Evolutionary conservation across 1,284 basidiomycete species (phyloP).

Genomic region (Microbotryum intermedium): DNA sequence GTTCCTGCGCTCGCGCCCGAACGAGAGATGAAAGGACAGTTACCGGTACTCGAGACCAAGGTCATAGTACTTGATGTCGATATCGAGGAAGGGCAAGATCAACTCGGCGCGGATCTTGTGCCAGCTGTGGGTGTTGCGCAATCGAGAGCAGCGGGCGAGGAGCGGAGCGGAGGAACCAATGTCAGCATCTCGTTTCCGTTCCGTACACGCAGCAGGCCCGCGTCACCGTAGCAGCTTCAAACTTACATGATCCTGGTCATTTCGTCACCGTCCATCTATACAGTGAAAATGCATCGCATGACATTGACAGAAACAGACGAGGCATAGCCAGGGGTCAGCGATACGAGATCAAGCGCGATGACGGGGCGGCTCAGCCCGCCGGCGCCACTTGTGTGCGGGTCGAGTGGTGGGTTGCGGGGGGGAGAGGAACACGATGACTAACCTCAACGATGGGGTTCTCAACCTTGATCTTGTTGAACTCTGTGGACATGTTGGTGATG

Average conservation of each 20-base stretch:
- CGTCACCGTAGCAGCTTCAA: not conserved
- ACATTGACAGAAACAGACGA: too few species aligned
- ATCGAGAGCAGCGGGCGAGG: conserved; percentile 1
- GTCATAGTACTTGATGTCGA: conserved; percentile 98
- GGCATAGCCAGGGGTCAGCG: too few species aligned
- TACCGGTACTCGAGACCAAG: conserved; percentile 88
- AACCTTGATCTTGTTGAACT: conserved; percentile 57
- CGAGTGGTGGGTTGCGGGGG: not conserved
- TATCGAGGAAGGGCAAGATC: conserved; percentile 85
- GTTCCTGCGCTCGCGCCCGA: too few species aligned
- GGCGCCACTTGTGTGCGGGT: not conserved
- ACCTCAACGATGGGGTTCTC: conserved; percentile 91
- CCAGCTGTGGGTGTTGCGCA: conserved; percentile 15
- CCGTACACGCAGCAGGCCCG: not conserved
- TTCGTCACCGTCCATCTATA: conserved; percentile 69
- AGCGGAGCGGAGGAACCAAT: not conserved
- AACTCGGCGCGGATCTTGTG: conserved; percentile 49
- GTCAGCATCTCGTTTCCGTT: not conserved
- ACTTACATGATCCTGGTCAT: conserved; percentile 75
- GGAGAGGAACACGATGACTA: not conserved
- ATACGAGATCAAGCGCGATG: too few species aligned
- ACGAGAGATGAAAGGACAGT: conserved; percentile 38
- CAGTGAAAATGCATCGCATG: too few species aligned
- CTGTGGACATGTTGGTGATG: not conserved
- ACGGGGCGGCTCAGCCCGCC: too few species aligned